Conservation (phyloP, 345 rosid genomes). For the Hibiscus syriacus region DNA sequence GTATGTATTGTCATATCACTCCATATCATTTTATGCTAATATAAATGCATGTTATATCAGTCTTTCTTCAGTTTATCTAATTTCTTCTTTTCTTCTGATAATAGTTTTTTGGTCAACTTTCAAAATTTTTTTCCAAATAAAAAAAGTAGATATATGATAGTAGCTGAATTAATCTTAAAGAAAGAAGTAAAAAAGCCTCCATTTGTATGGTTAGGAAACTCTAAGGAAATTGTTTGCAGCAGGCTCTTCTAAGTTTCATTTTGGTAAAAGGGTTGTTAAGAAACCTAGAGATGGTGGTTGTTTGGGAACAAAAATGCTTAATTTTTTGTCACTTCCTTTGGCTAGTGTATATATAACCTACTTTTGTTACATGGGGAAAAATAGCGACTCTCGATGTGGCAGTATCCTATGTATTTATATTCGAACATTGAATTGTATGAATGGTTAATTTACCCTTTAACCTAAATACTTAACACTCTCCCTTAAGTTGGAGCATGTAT, state of each 20-base stretch:
- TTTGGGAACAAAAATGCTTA: not conserved
- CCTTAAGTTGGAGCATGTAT: not conserved
- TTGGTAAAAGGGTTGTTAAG: not conserved
- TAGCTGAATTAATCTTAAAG: not conserved
- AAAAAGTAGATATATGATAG: not conserved
- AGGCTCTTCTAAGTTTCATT: not conserved
- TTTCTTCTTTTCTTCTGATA: not conserved
- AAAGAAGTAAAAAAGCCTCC: not conserved
- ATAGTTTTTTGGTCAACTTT: not conserved
- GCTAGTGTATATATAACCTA: not conserved
- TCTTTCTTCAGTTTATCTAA: not conserved
- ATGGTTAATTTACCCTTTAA: not conserved
- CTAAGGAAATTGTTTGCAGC: not conserved
- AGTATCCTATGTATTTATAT: not conserved
- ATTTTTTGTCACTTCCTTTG: not conserved
- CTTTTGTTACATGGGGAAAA: not conserved
- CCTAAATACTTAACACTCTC: not conserved
- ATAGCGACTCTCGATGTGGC: not conserved
- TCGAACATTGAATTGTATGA: not conserved
- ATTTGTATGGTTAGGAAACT: not conserved
- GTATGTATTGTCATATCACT: constrained; percentile 34
- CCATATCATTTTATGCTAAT: constrained; percentile 8
- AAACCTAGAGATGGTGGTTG: not conserved
- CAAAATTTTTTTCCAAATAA: not conserved
- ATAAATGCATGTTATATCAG: not conserved